Evolutionary conservation across 2,329 filamentous ascomycete genomes (phyloP), one percentile per base, ranked within the genome.

Genomic region (Ceratocystis variospora): DNA sequence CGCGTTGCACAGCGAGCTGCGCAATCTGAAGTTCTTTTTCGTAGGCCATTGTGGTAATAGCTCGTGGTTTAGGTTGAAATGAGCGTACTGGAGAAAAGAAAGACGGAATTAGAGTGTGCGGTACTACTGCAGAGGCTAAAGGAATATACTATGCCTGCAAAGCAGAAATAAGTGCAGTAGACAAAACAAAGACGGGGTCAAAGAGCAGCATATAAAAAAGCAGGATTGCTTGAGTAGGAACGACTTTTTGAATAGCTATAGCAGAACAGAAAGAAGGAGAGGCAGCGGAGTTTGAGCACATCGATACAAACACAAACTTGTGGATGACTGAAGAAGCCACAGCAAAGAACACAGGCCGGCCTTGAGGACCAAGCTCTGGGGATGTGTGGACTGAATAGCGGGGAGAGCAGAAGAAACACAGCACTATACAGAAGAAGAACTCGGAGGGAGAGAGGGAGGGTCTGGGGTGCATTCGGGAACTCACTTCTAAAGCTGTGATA

Each of bases 1-100:
- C 92, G 70, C 92, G 85, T 78, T 96, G 90, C 67, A 96, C 92
- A 69, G 92, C 91, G 55, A 96, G 84, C 74, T 93, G 87, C 69
- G 92, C 92, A 66, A 96, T 83, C 72, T 87, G 80, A 71, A 94
- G 85, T 79, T 96, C 92, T 70, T 86, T 84, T 68, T 83, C 79
- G 44, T 71, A 71, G 50, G 71, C 67, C 48, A 72, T 72, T 73
- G 78, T 79, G 70, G 70, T 71, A 68, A 72, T 66, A 66, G 66
- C 63, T n/a, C 69, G 67, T 64, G 15, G 19, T 62, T 8, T 6
- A 55, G 45, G 22, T 12, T 44, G n/a, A 8, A 45, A 31, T 57
- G 19, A 59, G 37, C n/a, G 61, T 33, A 22, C 53, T 62, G 25
- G 22, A 5, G 57, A 57, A 53, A 64, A 45, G n/a, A 62, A 19